Evolutionary conservation across 2,329 filamentous ascomycete species (phyloP).

Genomic region (Cordyceps cateniannulata): DNA sequence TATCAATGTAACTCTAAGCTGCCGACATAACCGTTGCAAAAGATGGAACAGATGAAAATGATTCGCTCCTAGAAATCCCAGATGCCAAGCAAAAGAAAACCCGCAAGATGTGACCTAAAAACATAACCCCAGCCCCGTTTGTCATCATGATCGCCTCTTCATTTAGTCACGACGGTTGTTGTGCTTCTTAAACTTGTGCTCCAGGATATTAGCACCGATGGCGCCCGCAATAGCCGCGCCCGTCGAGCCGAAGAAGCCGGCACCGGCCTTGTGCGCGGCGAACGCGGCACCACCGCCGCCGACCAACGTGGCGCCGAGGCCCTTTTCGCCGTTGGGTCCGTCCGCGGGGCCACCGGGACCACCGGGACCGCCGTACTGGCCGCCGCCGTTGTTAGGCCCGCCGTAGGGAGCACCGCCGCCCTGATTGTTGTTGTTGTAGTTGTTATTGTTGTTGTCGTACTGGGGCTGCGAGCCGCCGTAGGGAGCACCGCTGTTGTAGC

Average conservation of each 20-base stretch:
- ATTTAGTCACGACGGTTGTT: constrained; percentile 13
- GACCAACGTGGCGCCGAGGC: constrained; percentile 46
- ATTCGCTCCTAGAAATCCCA: not conserved
- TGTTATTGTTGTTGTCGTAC: constrained; percentile 15
- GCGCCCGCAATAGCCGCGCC: constrained; percentile 46
- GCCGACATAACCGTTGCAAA: not conserved
- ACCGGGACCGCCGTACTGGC: constrained; percentile 22
- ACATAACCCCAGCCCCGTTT: not conserved
- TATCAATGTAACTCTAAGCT: not conserved
- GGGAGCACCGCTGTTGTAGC: constrained; percentile 18
- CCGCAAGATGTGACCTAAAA: not conserved
- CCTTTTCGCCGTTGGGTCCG: constrained; percentile 41
- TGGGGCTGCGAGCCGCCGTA: constrained; percentile 23
- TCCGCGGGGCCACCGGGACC: constrained; percentile 21
- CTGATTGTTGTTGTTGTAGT: constrained; percentile 19
- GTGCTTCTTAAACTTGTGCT: constrained; percentile 34
- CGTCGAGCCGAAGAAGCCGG: constrained; percentile 43
- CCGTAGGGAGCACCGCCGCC: constrained; percentile 18
- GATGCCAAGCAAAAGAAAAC: not conserved
- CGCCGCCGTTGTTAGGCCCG: constrained; percentile 19
- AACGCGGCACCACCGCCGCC: constrained; percentile 49
- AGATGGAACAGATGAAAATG: not conserved
- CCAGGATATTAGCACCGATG: constrained; percentile 47
- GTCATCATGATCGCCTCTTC: not conserved
- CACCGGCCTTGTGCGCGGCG: constrained; percentile 47